These are phyloP conservation scores for Penicillium sp. DNA, from an alignment of 2,329 filamentous ascomycete genomes.

Conservation along the genomic window DNA sequence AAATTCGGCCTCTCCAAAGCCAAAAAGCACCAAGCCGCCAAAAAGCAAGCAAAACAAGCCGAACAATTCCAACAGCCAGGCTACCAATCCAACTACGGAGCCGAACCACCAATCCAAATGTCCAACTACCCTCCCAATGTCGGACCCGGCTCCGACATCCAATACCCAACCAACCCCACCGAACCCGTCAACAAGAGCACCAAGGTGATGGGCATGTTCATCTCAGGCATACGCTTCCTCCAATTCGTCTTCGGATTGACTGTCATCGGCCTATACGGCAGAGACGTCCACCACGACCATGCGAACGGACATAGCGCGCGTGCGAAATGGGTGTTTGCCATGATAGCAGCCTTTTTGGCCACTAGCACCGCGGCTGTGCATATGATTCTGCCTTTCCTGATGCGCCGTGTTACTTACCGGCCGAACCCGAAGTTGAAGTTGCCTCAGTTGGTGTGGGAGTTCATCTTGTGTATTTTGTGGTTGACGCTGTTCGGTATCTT, in stretches of 20 bases:
- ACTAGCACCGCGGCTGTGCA: constrained; percentile 70
- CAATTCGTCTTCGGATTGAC: constrained; percentile 79
- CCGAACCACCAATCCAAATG: constrained; percentile 28
- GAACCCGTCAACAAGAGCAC: constrained; percentile 20
- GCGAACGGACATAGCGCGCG: constrained; percentile 60
- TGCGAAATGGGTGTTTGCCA: constrained; percentile 80
- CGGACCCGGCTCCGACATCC: constrained; percentile 25
- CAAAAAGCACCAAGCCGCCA: constrained; percentile 40
- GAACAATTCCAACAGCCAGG: constrained; percentile 27
- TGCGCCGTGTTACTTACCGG: constrained; percentile 26
- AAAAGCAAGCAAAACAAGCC: constrained; percentile 30
- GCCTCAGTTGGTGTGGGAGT: constrained; percentile 70
- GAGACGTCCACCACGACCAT: constrained; percentile 61
- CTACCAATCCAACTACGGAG: constrained; percentile 20
- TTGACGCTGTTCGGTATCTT: constrained; percentile 84
- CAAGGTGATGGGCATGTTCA: constrained; percentile 27
- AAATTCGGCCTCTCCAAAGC: constrained; percentile 37
- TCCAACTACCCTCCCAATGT: constrained; percentile 29
- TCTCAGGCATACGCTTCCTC: constrained; percentile 67
- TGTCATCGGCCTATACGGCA: constrained; percentile 78
- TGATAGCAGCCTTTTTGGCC: constrained; percentile 70
- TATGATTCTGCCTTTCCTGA: constrained; percentile 63
- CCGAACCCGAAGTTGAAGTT: constrained; percentile 45
- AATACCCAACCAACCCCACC: constrained; percentile 20
- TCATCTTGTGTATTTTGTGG: constrained; percentile 77